phyloP scores from a whole-genome alignment of 2,329 filamentous ascomycete genomes.

The Tolypocladium inflatum region DNA sequence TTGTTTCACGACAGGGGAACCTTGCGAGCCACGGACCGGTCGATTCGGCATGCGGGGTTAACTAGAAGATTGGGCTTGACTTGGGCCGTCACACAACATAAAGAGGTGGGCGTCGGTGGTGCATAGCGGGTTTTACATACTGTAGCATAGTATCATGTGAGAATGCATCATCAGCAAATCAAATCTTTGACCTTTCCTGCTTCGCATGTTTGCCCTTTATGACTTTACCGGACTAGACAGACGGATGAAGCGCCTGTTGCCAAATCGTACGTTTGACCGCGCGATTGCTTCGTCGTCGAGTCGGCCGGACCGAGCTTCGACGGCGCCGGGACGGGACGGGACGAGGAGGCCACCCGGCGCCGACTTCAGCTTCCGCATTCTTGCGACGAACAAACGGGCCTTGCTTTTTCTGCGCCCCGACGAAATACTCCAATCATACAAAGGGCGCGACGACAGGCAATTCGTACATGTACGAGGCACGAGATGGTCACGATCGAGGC shows the following conservation, averaged over 20 bases:
- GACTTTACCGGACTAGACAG: neutral
- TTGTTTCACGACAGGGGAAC: neutral
- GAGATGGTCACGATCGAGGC: neutral
- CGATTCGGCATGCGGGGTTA: neutral
- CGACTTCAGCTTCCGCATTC: too few species aligned
- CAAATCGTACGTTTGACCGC: too few species aligned
- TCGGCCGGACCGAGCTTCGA: neutral
- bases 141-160: neutral
- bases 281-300: neutral
- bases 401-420: neutral
- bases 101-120: neutral
- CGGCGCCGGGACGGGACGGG: neutral
- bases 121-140: neutral
- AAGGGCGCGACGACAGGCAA: neutral
- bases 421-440: neutral
- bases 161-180: neutral
- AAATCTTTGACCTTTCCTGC: neutral
- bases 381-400: neutral
- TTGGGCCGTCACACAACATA: neutral
- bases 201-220: too few species aligned
- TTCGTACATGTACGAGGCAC: neutral
- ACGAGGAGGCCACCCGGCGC: too few species aligned
- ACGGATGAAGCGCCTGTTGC: neutral
- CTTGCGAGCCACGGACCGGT: neutral
- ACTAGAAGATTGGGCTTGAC: neutral